A percentile compares a stretch with the other conserved stretches of the same genome.
Conservation (phyloP, 768 basidiomycete genomes). For the Macrolepiota fuliginosa region DNA sequence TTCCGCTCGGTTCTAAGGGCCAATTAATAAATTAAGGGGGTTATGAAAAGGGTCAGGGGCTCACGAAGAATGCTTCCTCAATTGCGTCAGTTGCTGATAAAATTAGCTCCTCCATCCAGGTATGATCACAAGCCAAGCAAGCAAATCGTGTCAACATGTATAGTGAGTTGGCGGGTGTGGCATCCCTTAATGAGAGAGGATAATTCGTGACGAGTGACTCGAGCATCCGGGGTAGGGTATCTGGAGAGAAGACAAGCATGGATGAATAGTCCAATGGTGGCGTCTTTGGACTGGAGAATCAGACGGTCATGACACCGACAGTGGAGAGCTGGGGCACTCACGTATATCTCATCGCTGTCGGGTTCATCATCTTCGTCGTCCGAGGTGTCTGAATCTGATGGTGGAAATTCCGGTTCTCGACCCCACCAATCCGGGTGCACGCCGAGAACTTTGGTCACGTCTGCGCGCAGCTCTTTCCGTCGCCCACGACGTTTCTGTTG, state of each 20-base stretch:
- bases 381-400: conserved; percentile 37
- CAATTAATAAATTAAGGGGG: conserved; percentile 8
- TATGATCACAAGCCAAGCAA: conserved; percentile 84
- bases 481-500: conserved; percentile 50
- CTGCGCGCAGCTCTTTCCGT: conserved; percentile 54
- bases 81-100: conserved; percentile 90
- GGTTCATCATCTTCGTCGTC: conserved; percentile 47
- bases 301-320: conserved; percentile 6
- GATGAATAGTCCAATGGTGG: conserved; percentile 73
- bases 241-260: conserved; percentile 93
- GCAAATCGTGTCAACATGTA: conserved; percentile 94
- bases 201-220: conserved; percentile 80
- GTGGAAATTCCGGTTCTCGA: conserved; percentile 39
- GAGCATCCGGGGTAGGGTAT: conserved; percentile 73
- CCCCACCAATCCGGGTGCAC: conserved; percentile 69
- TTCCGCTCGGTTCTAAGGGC: conserved; percentile 68
- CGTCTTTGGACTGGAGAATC: conserved; percentile 45
- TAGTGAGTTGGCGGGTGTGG: conserved; percentile 87
- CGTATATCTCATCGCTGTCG: conserved; percentile 46
- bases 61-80: conserved; percentile 88
- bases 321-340: conserved; percentile 33
- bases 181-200: conserved; percentile 65
- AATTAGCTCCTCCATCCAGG: conserved; percentile 91
- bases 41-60: conserved; percentile 27
- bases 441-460: conserved; percentile 54